These are phyloP conservation scores for Mycena sp. DNA, from an alignment of 1,284 basidiomycete genomes.

Conservation along the genomic window DNA sequence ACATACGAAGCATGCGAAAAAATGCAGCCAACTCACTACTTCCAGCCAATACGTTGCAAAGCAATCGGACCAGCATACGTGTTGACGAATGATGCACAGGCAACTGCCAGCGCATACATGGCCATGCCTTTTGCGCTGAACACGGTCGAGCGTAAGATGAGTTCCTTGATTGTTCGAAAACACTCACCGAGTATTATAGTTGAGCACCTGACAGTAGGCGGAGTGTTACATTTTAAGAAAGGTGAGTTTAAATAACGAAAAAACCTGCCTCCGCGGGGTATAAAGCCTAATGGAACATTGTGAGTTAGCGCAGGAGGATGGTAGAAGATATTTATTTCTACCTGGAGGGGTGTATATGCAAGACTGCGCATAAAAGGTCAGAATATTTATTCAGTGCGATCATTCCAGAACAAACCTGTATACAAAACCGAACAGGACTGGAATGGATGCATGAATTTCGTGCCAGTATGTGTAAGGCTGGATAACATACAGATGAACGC, in stretches of 20 bases:
- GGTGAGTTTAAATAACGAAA: too few species aligned
- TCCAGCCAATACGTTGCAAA: constrained; percentile 56
- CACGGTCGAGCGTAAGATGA: background rate
- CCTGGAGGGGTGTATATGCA: constrained; percentile 53
- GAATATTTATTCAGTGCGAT: background rate
- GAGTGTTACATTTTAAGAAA: too few species aligned
- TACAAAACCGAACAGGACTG: constrained; percentile 61
- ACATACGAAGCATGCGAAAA: too few species aligned
- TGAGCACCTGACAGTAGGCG: too few species aligned
- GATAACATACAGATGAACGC: constrained; percentile 52
- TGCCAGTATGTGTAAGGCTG: constrained; percentile 22
- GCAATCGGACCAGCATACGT: constrained; percentile 60
- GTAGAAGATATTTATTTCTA: background rate
- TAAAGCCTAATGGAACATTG: constrained; percentile 54
- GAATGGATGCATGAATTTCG: background rate
- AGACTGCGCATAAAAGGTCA: constrained; percentile 18
- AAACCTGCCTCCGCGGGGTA: constrained; percentile 68
- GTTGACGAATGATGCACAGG: constrained; percentile 60
- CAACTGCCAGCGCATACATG: constrained; percentile 55
- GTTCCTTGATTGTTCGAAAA: background rate
- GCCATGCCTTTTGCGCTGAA: constrained; percentile 65
- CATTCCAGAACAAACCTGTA: constrained; percentile 45
- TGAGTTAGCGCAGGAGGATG: background rate
- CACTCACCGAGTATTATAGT: constrained; percentile 60
- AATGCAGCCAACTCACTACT: constrained; percentile 10